Conservation (phyloP, 1,139 yeast species). For the Kluyveromyces sp. region DNA sequence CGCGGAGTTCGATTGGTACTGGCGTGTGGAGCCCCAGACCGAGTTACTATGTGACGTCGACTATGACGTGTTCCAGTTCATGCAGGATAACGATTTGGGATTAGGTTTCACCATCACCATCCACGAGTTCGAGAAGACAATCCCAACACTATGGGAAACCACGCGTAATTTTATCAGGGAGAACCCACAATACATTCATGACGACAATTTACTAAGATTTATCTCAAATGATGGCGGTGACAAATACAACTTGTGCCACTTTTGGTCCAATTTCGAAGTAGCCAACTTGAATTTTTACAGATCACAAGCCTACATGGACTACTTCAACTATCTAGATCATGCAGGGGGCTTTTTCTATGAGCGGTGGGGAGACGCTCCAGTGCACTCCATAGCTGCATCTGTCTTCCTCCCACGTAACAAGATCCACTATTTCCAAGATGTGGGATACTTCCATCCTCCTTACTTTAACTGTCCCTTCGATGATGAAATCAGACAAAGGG, state of each 20-base stretch:
- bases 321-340: constrained; percentile 64
- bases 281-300: constrained; percentile 73
- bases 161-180: constrained; percentile 59
- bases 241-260: constrained; percentile 71
- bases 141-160: constrained; percentile 74
- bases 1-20: constrained; percentile 74
- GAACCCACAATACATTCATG: constrained; percentile 56
- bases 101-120: constrained; percentile 79
- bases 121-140: constrained; percentile 75
- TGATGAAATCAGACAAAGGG: constrained; percentile 39
- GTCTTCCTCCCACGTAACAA: constrained; percentile 58
- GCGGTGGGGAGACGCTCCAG: constrained; percentile 93
- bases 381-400: constrained; percentile 78
- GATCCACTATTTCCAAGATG: constrained; percentile 70
- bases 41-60: constrained; percentile 71
- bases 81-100: constrained; percentile 66
- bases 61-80: constrained; percentile 74
- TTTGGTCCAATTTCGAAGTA: constrained; percentile 84
- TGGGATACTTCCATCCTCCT: constrained; percentile 52
- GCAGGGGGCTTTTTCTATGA: constrained; percentile 87
- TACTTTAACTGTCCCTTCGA: constrained; percentile 64
- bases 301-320: constrained; percentile 57
- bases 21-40: constrained; percentile 92
- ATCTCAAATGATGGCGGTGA: constrained; percentile 60
- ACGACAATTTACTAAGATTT: constrained; percentile 66